Conservation (phyloP, 1,284 basidiomycete species). For the Macrocybe sp. region DNA sequence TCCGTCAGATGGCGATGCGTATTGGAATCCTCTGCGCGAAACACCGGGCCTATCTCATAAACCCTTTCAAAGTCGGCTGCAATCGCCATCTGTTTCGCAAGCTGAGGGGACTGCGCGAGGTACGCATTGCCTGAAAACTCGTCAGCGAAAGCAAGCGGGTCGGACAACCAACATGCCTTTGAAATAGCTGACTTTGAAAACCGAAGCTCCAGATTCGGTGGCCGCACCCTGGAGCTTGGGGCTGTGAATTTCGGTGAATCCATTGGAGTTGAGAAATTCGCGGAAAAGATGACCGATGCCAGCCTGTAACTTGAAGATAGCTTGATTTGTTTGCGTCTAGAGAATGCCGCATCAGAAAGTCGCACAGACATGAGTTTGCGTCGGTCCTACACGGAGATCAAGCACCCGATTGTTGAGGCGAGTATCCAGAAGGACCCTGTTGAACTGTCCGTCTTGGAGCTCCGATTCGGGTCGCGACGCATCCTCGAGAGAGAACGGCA, state of each 20-base stretch:
- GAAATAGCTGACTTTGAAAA: conserved; percentile 99
- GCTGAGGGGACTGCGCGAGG: conserved; percentile 95
- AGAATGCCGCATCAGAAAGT: background rate
- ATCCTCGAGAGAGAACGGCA: conserved; percentile 94
- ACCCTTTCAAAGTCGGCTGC: conserved; percentile 97
- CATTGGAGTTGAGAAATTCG: conserved; percentile 70
- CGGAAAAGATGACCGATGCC: conserved; percentile 90
- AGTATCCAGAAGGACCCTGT: conserved; percentile 83
- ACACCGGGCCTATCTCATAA: conserved; percentile 95
- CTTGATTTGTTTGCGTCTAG: conserved; percentile 93
- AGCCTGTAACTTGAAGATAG: conserved; percentile 91
- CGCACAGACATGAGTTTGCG: conserved; percentile 6
- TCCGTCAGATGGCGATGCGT: conserved; percentile 99
- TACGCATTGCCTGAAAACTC: conserved; percentile 68
- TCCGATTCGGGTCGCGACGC: conserved; percentile 83
- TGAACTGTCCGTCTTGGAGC: conserved; percentile 69
- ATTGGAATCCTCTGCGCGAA: conserved; percentile 98
- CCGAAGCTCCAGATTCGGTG: conserved; percentile 94
- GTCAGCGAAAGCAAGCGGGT: background rate
- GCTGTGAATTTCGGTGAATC: conserved; percentile 94
- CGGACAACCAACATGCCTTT: conserved; percentile 53
- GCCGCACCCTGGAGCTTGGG: conserved; percentile 97
- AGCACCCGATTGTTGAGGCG: conserved; percentile 94
- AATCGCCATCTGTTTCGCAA: conserved; percentile 99
- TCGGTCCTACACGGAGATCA: conserved; percentile 76